These are phyloP conservation scores for Chaetomiaceae sp. DNA, from an alignment of 2,329 filamentous ascomycete species.

Conservation along the genomic window DNA sequence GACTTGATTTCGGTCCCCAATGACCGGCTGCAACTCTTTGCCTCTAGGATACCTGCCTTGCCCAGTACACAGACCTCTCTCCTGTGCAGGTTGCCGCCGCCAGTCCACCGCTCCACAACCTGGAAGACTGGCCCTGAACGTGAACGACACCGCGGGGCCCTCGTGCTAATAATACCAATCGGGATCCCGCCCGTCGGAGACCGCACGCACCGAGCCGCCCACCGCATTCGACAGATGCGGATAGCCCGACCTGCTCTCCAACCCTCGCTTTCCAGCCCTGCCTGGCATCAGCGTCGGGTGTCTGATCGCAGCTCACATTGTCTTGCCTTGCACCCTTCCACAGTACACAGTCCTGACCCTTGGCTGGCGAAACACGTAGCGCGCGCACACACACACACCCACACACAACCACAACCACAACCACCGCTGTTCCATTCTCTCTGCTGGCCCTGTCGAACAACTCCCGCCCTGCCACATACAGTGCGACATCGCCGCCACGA, in stretches of 20 bases:
- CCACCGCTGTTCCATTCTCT: too few relatives aligned
- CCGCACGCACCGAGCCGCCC: neutral
- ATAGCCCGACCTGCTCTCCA: neutral
- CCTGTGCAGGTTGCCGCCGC: constrained; percentile 4
- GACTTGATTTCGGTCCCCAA: neutral
- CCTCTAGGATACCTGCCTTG: neutral
- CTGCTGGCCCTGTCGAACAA: neutral
- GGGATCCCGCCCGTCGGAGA: neutral
- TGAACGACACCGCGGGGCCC: neutral
- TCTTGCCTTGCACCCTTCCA: neutral
- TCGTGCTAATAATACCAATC: constrained; percentile 1
- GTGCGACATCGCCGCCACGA: too few relatives aligned
- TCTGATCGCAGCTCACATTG: too few relatives aligned
- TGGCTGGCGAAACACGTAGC: constrained; percentile 7
- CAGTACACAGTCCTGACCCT: too few relatives aligned
- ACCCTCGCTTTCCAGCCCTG: neutral
- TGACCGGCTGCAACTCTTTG: neutral
- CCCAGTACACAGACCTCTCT: too few relatives aligned
- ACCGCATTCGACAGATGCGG: constrained; percentile 6
- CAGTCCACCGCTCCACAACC: constrained; percentile 1
- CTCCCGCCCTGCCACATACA: neutral
- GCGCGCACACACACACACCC: too few relatives aligned
- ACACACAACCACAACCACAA: too few relatives aligned
- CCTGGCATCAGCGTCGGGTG: too few relatives aligned
- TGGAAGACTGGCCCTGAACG: too few relatives aligned